phyloP scores from a whole-genome alignment of 1,284 basidiomycete species.

The Tetrapyrgos nigripes region DNA sequence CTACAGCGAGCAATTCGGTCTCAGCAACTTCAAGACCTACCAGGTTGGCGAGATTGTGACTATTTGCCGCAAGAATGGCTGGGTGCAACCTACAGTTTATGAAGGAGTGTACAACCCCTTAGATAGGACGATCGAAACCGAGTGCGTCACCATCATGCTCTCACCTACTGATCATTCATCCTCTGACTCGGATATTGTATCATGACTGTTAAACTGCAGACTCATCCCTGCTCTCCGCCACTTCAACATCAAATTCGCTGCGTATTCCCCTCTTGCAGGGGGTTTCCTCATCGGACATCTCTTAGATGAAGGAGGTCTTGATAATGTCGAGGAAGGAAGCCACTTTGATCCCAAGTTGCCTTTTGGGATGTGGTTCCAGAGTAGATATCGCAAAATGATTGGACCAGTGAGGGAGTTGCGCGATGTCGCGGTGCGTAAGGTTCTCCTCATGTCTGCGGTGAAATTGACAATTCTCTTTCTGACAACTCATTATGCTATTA shows the following conservation, averaged over 20 bases:
- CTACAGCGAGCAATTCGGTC: conserved; percentile 22
- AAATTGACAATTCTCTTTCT: too few relatives aligned
- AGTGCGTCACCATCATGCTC: conserved; percentile 19
- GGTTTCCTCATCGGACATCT: conserved; percentile 18
- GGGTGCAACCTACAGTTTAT: conserved; percentile 48
- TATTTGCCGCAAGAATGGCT: conserved; percentile 37
- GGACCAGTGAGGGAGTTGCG: conserved; percentile 11
- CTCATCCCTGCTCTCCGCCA: conserved; percentile 24
- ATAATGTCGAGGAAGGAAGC: conserved; percentile 16
- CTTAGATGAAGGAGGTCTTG: neutral
- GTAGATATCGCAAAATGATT: conserved; percentile 20
- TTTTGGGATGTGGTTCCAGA: conserved; percentile 26
- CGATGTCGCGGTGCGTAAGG: conserved; percentile 19
- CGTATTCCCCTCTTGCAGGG: conserved; percentile 19
- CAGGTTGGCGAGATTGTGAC: conserved; percentile 38
- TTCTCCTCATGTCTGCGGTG: neutral
- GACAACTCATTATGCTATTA: too few relatives aligned
- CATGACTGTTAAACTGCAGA: too few relatives aligned
- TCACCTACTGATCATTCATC: neutral
- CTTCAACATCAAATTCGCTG: conserved; percentile 17
- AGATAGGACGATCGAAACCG: conserved; percentile 37
- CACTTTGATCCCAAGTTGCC: conserved; percentile 22
- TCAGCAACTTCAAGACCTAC: conserved; percentile 24
- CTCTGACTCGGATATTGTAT: neutral
- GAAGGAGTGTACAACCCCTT: conserved; percentile 39